These are phyloP conservation scores for Apophysomyces sp. DNA, from an alignment of 371 early-diverging fungal species.

Conservation along the genomic window DNA sequence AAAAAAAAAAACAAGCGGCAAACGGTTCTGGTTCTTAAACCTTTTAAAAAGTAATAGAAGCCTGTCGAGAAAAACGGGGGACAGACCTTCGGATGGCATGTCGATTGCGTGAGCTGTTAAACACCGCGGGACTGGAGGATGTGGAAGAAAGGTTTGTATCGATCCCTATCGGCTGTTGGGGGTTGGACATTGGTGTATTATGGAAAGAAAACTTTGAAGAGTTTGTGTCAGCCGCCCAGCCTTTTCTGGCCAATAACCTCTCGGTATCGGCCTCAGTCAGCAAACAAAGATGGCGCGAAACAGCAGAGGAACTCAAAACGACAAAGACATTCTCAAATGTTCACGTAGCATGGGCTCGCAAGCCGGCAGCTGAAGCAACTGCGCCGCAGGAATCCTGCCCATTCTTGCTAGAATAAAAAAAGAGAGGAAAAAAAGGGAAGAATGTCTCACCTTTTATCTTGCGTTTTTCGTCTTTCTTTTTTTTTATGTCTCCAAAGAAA, in stretches of 20 bases:
- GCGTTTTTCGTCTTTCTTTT: not conserved
- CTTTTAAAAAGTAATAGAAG: conserved; percentile 8
- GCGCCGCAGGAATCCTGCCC: not conserved
- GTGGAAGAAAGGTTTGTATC: conserved; percentile 16
- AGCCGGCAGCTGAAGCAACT: conserved; percentile 7
- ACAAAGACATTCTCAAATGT: conserved; percentile 27
- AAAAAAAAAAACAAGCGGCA: too few species aligned
- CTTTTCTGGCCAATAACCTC: conserved; percentile 14
- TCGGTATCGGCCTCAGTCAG: conserved; percentile 10
- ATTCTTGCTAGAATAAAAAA: not conserved
- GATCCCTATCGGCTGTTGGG: conserved; percentile 33
- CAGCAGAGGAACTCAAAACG: conserved; percentile 12
- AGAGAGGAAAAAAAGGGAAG: not conserved
- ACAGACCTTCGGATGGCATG: conserved; percentile 22
- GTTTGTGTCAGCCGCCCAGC: conserved; percentile 21
- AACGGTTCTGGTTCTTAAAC: not conserved
- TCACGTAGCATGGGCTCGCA: conserved; percentile 30
- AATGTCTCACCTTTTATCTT: conserved; percentile 4
- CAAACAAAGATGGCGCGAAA: conserved; percentile 10
- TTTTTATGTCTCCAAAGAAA: not conserved
- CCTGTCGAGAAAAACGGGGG: conserved; percentile 8
- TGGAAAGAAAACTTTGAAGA: conserved; percentile 34
- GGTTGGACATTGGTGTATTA: conserved; percentile 26
- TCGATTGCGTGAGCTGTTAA: conserved; percentile 12
- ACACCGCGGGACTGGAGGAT: conserved; percentile 14